These are phyloP conservation scores for Penicillium decumbens DNA, from an alignment of 2,329 filamentous ascomycete species.

Conservation along the genomic window DNA sequence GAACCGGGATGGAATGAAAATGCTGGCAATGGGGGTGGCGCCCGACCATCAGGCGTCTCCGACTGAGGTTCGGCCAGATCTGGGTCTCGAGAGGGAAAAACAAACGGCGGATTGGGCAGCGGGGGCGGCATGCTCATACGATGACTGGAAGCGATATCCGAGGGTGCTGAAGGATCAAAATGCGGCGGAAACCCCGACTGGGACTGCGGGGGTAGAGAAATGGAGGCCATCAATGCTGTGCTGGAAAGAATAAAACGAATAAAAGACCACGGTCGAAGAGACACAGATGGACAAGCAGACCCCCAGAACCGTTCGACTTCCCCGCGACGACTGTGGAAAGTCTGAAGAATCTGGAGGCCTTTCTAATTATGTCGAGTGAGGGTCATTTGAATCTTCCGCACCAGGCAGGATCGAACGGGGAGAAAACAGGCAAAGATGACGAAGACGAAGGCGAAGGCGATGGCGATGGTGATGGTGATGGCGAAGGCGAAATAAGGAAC, in stretches of 20 bases:
- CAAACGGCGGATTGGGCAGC: constrained; percentile 59
- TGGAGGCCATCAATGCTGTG: constrained; percentile 33
- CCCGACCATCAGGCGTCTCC: constrained; percentile 45
- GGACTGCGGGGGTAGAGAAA: constrained; percentile 34
- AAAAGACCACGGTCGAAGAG: constrained; percentile 11
- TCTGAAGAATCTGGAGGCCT: constrained; percentile 24
- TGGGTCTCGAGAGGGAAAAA: constrained; percentile 54
- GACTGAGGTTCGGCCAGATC: constrained; percentile 33
- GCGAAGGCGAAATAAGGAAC: constrained; percentile 15
- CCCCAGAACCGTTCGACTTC: constrained; percentile 25
- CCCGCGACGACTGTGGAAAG: constrained; percentile 16
- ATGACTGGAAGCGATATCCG: constrained; percentile 21
- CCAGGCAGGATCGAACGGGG: constrained; percentile 21
- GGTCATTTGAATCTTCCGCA: constrained; percentile 26
- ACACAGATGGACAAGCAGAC: constrained; percentile 23
- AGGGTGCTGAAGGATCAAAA: constrained; percentile 21
- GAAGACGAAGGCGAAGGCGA: constrained; percentile 20
- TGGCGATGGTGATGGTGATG: too few relatives aligned
- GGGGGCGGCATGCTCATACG: constrained; percentile 30
- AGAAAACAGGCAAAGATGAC: constrained; percentile 1
- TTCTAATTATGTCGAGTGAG: constrained; percentile 15
- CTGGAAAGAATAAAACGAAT: constrained; percentile 4
- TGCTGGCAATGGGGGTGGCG: constrained; percentile 32
- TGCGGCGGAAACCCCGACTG: constrained; percentile 28
- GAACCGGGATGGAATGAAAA: constrained; percentile 39